Base-by-base conservation (phyloP, 169 alveolate species). In the Eimeria tenella region DNA sequence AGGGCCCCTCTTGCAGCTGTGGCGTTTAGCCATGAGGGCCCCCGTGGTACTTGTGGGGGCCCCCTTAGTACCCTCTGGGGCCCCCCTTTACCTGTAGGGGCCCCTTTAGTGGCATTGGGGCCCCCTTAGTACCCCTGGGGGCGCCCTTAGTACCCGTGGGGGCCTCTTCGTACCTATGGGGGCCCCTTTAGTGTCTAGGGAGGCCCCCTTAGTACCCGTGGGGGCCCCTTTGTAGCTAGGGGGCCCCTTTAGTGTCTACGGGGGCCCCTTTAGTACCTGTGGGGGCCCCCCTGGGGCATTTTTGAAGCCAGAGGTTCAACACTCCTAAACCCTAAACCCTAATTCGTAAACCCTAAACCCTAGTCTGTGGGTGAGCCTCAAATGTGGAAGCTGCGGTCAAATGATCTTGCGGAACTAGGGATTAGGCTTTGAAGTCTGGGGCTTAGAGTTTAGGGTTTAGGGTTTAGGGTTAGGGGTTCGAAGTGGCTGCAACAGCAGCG, bases 261-360 rank as follows among this genome's bases (percentile, higher is more conserved):
- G 73, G 42, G 15, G 73, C 73, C 7, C 25, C 21, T 19, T 6
- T 25, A 63, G 21, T 25, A 63, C 42, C 73, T 19, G 21, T 6
- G 21, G 42, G 73, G 73, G 42, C 73, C 23, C 73, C 15, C 73
- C 15, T 31, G 4, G 73, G 73, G 15, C 73, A n/a, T 15, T 25
- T 15, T 25, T 5, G 73, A 63, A 63, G 15, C 15, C 7, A 8
- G 21, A 31, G 42, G 42, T 31, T 25, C 73, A 63, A n/a, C 15
- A 63, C 15, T 25, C 73, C 73, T 63, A 63, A 63, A 63, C 73
- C 73, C 73, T 63, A 63, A 63, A 63, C 73, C 73, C 73, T 63
- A 63, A 63, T 19, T 25, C 73, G 42, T 5, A 5, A 63, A 63
- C 73, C 73, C 73, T 63, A 63, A 63, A 63, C 73, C 73, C 73